Percentiles rank a stretch among this genome's conserved stretches.
Evolutionary conservation across 257 asterid genomes (phyloP).

Genomic region (Rauvolfia tetraphylla): DNA sequence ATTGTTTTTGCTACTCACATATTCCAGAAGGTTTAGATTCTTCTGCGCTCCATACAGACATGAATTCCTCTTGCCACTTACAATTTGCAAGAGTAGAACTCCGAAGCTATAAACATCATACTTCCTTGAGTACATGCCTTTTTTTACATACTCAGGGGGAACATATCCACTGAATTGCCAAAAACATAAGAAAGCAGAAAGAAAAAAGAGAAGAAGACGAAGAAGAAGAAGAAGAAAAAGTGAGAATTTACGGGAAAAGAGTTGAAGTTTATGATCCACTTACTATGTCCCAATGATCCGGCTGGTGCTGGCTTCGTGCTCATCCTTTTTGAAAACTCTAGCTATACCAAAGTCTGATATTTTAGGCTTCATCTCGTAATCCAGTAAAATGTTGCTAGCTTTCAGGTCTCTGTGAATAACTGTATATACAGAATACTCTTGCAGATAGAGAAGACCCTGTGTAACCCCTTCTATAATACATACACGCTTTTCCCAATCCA

Average conservation of each 20-base stretch:
- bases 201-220: no score
- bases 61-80: conserved; percentile 12
- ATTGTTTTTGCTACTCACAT: not conserved
- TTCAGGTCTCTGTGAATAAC: conserved; percentile 18
- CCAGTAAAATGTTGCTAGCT: conserved; percentile 13
- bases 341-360: conserved; percentile 22
- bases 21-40: conserved; percentile 14
- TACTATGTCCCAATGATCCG: conserved; percentile 9
- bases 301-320: conserved; percentile 3
- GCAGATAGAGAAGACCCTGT: conserved; percentile 14
- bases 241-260: no score
- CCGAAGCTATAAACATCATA: conserved; percentile 8
- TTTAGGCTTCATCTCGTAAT: conserved; percentile 17
- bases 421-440: conserved; percentile 4
- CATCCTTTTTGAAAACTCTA: conserved; percentile 1
- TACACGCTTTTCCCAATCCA: conserved; percentile 2
- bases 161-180: not conserved
- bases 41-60: not conserved
- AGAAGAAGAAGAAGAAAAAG: no score
- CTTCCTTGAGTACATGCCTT: conserved; percentile 4
- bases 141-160: conserved; percentile 4
- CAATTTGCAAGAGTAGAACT: conserved; percentile 4
- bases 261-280: not conserved
- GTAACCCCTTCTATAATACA: conserved; percentile 2
- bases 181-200: not conserved